A percentile compares a stretch with the other conserved stretches of the same genome.
These are phyloP conservation scores for Cryptosporidium bovis DNA, from an alignment of 169 alveolate species.

Conservation along the genomic window DNA sequence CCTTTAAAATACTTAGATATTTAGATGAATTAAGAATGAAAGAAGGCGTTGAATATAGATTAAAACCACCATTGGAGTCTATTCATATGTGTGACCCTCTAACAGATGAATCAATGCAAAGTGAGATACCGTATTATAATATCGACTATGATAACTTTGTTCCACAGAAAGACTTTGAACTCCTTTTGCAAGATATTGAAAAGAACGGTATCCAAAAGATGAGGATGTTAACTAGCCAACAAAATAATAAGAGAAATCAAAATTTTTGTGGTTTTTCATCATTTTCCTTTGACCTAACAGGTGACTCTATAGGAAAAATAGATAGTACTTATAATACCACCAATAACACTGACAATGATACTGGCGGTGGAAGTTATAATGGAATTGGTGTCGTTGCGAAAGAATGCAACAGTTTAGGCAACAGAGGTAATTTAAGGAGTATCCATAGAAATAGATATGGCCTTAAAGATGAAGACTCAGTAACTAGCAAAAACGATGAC, in stretches of 20 bases:
- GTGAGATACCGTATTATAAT: slow-evolving; percentile 58
- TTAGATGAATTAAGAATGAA: slow-evolving; percentile 85
- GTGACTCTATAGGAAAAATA: too few relatives aligned
- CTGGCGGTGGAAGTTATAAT: too few relatives aligned
- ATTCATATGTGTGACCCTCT: slow-evolving; percentile 82
- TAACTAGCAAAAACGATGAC: too few relatives aligned
- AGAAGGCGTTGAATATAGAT: slow-evolving; percentile 76
- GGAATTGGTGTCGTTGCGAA: too few relatives aligned
- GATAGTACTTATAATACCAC: too few relatives aligned
- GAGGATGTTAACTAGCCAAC: slow-evolving; percentile 14
- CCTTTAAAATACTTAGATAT: slow-evolving; percentile 87
- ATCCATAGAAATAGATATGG: too few relatives aligned
- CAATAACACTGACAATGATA: too few relatives aligned
- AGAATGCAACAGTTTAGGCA: too few relatives aligned
- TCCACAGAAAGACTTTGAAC: slow-evolving; percentile 70
- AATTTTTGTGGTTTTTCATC: too few relatives aligned
- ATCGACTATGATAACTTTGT: slow-evolving; percentile 69
- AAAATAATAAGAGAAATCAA: not conserved
- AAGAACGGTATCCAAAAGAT: slow-evolving; percentile 48
- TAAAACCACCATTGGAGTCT: slow-evolving; percentile 78
- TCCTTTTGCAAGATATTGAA: slow-evolving; percentile 53
- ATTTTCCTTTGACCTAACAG: too few relatives aligned
- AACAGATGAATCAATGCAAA: slow-evolving; percentile 48
- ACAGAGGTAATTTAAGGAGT: too few relatives aligned
- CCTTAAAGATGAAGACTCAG: too few relatives aligned